phyloP scores from a whole-genome alignment of 352 stramenopile species.

The Lagenidium giganteum region DNA sequence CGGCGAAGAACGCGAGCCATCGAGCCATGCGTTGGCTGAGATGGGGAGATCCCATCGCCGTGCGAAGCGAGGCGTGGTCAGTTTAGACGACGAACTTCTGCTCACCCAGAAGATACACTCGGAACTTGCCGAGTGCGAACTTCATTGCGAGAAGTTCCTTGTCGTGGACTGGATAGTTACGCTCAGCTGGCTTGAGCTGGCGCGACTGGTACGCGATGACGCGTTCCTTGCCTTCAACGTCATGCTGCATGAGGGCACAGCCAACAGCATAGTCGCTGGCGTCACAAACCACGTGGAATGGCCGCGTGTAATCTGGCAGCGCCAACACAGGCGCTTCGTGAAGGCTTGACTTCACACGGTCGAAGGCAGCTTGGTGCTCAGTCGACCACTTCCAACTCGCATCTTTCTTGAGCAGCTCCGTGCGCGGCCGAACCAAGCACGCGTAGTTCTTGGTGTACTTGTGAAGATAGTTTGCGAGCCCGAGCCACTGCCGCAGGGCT shows the following conservation, averaged over 20 bases:
- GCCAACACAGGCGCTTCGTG: conserved; percentile 1
- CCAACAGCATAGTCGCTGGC: conserved; percentile 5
- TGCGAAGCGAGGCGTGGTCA: conserved; percentile 12
- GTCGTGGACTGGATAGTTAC: conserved; percentile 17
- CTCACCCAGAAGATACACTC: conserved; percentile 5
- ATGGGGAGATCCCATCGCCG: conserved; percentile 1
- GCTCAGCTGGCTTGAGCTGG: conserved; percentile 9
- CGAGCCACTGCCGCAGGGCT: conserved; percentile 4
- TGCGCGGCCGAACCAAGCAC: neutral
- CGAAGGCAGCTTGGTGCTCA: neutral
- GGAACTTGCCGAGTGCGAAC: conserved; percentile 5
- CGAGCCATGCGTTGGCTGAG: conserved; percentile 10
- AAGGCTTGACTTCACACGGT: conserved; percentile 1
- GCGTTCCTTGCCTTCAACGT: conserved; percentile 4
- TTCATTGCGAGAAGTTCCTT: conserved; percentile 8
- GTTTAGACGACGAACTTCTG: conserved; percentile 12
- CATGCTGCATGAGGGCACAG: conserved; percentile 6
- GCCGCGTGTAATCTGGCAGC: neutral
- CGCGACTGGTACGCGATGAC: conserved; percentile 13
- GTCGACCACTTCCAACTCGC: neutral
- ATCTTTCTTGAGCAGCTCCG: neutral
- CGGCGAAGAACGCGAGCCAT: conserved; percentile 19
- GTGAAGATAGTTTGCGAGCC: conserved; percentile 4
- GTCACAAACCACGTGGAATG: neutral
- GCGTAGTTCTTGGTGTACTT: neutral